phyloP scores from a whole-genome alignment of 2,329 filamentous ascomycete genomes.

The Cladosporium halotolerans region DNA sequence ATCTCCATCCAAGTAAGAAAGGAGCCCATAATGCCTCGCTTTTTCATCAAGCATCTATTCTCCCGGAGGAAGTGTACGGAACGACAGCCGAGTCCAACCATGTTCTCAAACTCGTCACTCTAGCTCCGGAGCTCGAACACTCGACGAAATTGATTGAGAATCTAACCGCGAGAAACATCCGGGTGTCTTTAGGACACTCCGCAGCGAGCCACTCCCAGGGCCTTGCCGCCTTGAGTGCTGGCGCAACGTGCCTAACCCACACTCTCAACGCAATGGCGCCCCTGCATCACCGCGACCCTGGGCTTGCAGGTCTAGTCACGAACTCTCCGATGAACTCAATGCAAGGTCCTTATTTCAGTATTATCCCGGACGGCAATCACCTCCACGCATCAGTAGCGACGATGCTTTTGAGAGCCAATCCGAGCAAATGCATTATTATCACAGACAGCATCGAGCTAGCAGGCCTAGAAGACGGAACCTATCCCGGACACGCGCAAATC shows the following conservation, averaged over 20 bases:
- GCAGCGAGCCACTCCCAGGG: conserved; percentile 45
- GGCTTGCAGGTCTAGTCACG: conserved; percentile 41
- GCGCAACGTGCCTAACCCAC: conserved; percentile 49
- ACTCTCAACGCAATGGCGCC: conserved; percentile 51
- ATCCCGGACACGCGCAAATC: conserved; percentile 47
- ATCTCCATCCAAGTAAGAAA: conserved; percentile 45
- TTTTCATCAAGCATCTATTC: conserved; percentile 35
- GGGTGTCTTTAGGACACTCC: conserved; percentile 47
- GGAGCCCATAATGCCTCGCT: conserved; percentile 40
- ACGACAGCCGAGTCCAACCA: conserved; percentile 24
- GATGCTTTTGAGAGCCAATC: conserved; percentile 44
- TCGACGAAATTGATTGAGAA: conserved; percentile 37
- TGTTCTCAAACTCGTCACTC: conserved; percentile 45
- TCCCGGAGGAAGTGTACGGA: conserved; percentile 42
- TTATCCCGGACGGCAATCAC: conserved; percentile 51
- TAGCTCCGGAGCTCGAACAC: conserved; percentile 47
- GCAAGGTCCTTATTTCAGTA: conserved; percentile 42
- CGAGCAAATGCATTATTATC: conserved; percentile 44
- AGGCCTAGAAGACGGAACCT: conserved; percentile 45
- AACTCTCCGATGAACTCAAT: conserved; percentile 18
- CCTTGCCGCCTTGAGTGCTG: conserved; percentile 39
- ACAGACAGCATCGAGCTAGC: conserved; percentile 52
- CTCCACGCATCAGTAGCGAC: conserved; percentile 46
- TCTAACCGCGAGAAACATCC: conserved; percentile 37
- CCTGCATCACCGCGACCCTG: conserved; percentile 46